Percentiles rank a stretch among this genome's conserved stretches.
Conservation (phyloP, 129 eudicot species). For the Ambrosia artemisiifolia region DNA sequence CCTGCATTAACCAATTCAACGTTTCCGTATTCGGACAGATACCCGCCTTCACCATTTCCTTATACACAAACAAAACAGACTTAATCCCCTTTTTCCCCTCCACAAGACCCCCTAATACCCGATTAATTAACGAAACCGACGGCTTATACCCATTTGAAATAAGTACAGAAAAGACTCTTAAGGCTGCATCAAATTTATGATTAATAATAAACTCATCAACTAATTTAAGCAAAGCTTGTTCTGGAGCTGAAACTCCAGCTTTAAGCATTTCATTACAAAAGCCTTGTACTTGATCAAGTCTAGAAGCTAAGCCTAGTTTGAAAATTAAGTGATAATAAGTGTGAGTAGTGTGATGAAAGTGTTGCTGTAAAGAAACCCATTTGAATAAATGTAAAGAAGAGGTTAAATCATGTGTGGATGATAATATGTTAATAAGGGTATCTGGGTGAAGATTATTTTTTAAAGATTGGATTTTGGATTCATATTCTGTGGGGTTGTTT, state of each 20-base stretch:
- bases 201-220: conserved; percentile 44
- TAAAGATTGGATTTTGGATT: conserved; percentile 44
- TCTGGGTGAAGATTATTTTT: conserved; percentile 57
- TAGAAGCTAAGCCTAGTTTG: conserved; percentile 66
- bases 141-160: conserved; percentile 38
- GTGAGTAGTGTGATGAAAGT: conserved; percentile 49
- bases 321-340: conserved; percentile 56
- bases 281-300: conserved; percentile 72
- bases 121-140: conserved; percentile 40
- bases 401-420: conserved; percentile 56
- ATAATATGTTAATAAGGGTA: conserved; percentile 41
- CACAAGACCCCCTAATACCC: conserved; percentile 55
- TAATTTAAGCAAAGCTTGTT: conserved; percentile 42
- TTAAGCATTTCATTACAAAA: conserved; percentile 65
- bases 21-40: conserved; percentile 53
- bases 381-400: conserved; percentile 56
- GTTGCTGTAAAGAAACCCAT: conserved; percentile 72
- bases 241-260: conserved; percentile 36
- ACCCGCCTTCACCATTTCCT: conserved; percentile 78
- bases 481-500: conserved; percentile 33
- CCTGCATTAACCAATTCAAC: conserved; percentile 47
- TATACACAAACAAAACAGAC: conserved; percentile 64
- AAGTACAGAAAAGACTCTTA: conserved; percentile 46
- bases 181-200: conserved; percentile 58
- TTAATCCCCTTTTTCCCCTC: conserved; percentile 49